These are phyloP conservation scores for Xerocomellus chrysenteron DNA, from an alignment of 768 basidiomycete genomes.

Conservation along the genomic window DNA sequence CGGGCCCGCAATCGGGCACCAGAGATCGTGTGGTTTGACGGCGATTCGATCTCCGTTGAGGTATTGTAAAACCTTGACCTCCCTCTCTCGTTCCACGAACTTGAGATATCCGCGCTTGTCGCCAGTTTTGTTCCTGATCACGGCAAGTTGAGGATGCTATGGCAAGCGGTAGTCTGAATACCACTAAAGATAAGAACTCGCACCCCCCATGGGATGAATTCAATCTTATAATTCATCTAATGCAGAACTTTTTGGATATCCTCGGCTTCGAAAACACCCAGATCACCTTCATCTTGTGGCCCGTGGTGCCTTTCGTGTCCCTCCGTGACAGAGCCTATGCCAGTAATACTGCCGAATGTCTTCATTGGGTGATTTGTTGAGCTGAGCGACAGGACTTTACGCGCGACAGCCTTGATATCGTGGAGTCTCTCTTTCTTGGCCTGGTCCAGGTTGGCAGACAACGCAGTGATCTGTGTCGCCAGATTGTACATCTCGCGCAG, in stretches of 20 bases:
- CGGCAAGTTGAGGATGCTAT: conserved; percentile 16
- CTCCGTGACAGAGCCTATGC: no score
- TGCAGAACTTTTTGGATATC: not conserved
- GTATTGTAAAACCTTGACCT: conserved; percentile 9
- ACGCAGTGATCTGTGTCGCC: not conserved
- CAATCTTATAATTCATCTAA: not conserved
- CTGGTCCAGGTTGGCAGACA: not conserved
- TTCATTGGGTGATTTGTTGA: not conserved
- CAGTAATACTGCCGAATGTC: no score
- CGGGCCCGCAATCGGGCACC: not conserved
- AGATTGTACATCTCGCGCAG: conserved; percentile 17
- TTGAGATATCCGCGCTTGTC: conserved; percentile 7
- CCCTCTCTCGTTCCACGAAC: not conserved
- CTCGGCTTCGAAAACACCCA: not conserved
- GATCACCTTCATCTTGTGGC: not conserved
- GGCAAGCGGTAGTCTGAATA: not conserved
- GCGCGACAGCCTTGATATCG: not conserved
- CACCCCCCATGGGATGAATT: not conserved
- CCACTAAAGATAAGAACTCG: not conserved
- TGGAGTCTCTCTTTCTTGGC: not conserved
- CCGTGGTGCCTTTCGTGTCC: not conserved
- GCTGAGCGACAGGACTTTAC: not conserved
- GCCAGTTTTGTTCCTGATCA: not conserved
- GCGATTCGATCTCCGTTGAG: conserved; percentile 3
- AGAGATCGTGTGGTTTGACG: conserved; percentile 11